Percentiles rank a stretch among this genome's conserved stretches.
These are phyloP conservation scores for Trichoderma hamatum DNA, from an alignment of 2,329 filamentous ascomycete genomes.

Conservation along the genomic window DNA sequence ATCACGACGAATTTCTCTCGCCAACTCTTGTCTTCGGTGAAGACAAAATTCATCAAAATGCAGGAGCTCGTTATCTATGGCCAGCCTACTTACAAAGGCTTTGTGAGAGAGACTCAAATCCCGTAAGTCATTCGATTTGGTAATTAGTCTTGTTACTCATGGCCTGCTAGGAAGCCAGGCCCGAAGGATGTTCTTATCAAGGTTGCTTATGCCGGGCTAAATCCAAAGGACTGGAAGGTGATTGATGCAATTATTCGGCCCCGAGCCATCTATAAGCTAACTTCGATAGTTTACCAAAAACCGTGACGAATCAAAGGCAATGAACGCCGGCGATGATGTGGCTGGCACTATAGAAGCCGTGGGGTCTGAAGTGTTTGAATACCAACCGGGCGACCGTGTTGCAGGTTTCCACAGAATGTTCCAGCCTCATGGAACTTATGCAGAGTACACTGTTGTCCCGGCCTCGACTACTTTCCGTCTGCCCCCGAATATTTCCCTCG, in stretches of 20 bases:
- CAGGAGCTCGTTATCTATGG: not conserved
- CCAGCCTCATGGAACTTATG: conserved; percentile 55
- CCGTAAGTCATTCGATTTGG: not conserved
- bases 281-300: not conserved
- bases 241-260: not conserved
- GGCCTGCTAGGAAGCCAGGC: conserved; percentile 4
- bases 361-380: conserved; percentile 31
- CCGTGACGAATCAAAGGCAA: conserved; percentile 1
- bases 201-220: conserved; percentile 30
- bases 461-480: conserved; percentile 59
- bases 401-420: conserved; percentile 55
- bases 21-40: not conserved
- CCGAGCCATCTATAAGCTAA: not conserved
- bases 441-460: conserved; percentile 61
- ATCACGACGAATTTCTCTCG: too few relatives aligned
- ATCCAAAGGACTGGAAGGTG: conserved; percentile 36
- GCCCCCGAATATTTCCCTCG: conserved; percentile 49
- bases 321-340: conserved; percentile 36
- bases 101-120: conserved; percentile 4
- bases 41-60: not conserved
- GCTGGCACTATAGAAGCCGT: conserved; percentile 33
- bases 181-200: conserved; percentile 32
- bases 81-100: not conserved
- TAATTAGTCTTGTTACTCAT: not conserved
- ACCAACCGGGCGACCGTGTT: conserved; percentile 47